Percentiles rank a stretch among this genome's conserved stretches.
These are phyloP conservation scores for Metschnikowia hibisci DNA, from an alignment of 805 yeast genomes.

Conservation along the genomic window DNA sequence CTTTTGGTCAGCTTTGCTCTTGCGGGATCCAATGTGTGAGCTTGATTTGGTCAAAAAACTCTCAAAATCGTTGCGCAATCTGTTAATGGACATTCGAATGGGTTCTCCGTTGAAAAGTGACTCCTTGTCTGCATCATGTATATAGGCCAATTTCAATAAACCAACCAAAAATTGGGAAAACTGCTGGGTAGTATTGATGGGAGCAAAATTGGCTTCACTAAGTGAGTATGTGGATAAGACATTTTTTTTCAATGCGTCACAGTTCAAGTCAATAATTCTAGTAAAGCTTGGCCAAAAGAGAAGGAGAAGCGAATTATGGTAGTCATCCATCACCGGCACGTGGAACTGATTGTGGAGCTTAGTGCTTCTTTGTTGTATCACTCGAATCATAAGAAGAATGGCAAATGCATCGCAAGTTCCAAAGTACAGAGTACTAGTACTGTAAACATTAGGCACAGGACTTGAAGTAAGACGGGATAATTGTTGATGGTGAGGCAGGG, in stretches of 20 bases:
- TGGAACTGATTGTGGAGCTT: constrained; percentile 61
- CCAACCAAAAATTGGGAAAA: constrained; percentile 73
- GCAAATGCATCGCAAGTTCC: constrained; percentile 71
- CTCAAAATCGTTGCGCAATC: constrained; percentile 80
- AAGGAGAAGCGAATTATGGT: constrained; percentile 60
- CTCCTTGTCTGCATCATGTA: constrained; percentile 18
- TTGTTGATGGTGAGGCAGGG: constrained; percentile 34
- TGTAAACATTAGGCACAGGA: constrained; percentile 5
- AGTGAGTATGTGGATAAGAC: constrained; percentile 24
- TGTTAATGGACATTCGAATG: constrained; percentile 58
- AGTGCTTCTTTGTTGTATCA: constrained; percentile 60
- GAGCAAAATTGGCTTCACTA: constrained; percentile 27
- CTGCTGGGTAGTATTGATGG: constrained; percentile 66
- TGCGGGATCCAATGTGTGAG: constrained; percentile 31
- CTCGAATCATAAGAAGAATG: constrained; percentile 65
- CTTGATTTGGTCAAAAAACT: constrained; percentile 69
- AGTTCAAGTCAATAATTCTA: constrained; percentile 68
- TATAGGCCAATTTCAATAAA: constrained; percentile 50
- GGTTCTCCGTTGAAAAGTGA: constrained; percentile 55
- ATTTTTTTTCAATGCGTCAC: constrained; percentile 62
- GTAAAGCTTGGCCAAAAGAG: constrained; percentile 86
- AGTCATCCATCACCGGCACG: constrained; percentile 69
- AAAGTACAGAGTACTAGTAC: constrained; percentile 31
- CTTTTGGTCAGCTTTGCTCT: constrained; percentile 42
- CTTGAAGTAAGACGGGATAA: constrained; percentile 17